phyloP scores from a whole-genome alignment of 2,329 filamentous ascomycete species.

The Westerdykella ornata region DNA sequence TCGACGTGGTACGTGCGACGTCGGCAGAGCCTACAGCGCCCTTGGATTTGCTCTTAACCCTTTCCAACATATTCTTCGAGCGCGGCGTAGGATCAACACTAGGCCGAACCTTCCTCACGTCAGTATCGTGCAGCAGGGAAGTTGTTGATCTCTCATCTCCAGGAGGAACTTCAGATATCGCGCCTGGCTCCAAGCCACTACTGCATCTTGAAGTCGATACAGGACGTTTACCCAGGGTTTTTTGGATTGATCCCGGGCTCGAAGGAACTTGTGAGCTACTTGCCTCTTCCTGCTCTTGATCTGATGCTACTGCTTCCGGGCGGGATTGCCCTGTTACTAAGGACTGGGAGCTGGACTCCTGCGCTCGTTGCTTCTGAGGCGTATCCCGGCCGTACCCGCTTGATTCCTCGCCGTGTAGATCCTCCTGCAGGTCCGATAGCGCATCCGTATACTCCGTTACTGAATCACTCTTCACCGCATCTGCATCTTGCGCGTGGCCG shows the following conservation, averaged over 20 bases:
- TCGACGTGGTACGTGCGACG: slow-evolving; percentile 22
- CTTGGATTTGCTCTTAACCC: slow-evolving; percentile 11
- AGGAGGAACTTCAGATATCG: slow-evolving; percentile 23
- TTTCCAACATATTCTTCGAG: slow-evolving; percentile 25
- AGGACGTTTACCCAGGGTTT: slow-evolving; percentile 23
- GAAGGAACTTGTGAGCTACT: slow-evolving; percentile 28
- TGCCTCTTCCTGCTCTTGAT: slow-evolving; percentile 20
- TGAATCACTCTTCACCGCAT: slow-evolving; percentile 17
- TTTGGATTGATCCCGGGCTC: slow-evolving; percentile 11
- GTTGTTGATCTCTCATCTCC: slow-evolving; percentile 34
- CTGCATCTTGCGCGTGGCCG: slow-evolving; percentile 16
- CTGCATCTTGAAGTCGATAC: slow-evolving; percentile 25
- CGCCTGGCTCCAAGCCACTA: slow-evolving; percentile 15
- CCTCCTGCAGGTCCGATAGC: slow-evolving; percentile 28
- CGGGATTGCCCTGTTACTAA: slow-evolving; percentile 29
- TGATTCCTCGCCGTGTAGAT: slow-evolving; percentile 12
- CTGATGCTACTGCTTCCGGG: slow-evolving; percentile 5
- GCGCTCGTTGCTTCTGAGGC: slow-evolving; percentile 4
- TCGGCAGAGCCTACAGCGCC: slow-evolving; percentile 10
- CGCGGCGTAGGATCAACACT: slow-evolving; percentile 15
- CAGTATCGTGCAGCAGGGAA: slow-evolving; percentile 32
- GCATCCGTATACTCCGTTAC: slow-evolving; percentile 19
- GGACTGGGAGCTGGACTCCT: slow-evolving; percentile 27
- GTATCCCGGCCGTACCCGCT: slow-evolving; percentile 9
- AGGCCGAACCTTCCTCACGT: slow-evolving; percentile 26